Conservation (phyloP, 805 yeast species). For the Pichia kluyveri region DNA sequence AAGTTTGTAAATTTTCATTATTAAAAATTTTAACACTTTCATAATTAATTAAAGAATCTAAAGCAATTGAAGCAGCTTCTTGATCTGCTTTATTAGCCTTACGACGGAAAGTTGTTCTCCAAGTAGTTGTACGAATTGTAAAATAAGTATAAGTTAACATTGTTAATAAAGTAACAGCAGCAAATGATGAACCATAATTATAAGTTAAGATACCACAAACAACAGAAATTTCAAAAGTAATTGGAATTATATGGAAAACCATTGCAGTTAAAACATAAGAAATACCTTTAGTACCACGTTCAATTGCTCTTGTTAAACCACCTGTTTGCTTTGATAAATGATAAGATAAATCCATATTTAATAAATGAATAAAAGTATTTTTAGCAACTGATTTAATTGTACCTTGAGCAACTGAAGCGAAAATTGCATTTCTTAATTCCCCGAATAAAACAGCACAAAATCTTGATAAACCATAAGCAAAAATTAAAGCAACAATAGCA, state of each 20-base stretch:
- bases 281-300: constrained; percentile 96
- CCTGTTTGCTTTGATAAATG: constrained; percentile 92
- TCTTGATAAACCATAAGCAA: constrained; percentile 90
- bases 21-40: constrained; percentile 94
- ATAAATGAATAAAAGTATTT: constrained; percentile 75
- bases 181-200: constrained; percentile 83
- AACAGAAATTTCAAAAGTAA: constrained; percentile 81
- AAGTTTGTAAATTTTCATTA: constrained; percentile 73
- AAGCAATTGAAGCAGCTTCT: constrained; percentile 88
- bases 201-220: constrained; percentile 92
- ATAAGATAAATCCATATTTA: constrained; percentile 80
- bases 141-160: constrained; percentile 85
- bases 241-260: constrained; percentile 96
- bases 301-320: constrained; percentile 92
- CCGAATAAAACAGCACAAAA: constrained; percentile 94
- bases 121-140: constrained; percentile 87
- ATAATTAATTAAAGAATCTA: constrained; percentile 87
- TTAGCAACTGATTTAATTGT: constrained; percentile 87
- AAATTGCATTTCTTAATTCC: constrained; percentile 88
- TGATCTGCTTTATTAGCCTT: constrained; percentile 90
- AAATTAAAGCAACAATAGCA: constrained; percentile 53
- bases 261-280: constrained; percentile 86
- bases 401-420: constrained; percentile 90
- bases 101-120: constrained; percentile 91
- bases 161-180: constrained; percentile 78